Evolutionary conservation across 2,329 filamentous ascomycete genomes (phyloP).

Genomic region (Colletotrichum melonis): DNA sequence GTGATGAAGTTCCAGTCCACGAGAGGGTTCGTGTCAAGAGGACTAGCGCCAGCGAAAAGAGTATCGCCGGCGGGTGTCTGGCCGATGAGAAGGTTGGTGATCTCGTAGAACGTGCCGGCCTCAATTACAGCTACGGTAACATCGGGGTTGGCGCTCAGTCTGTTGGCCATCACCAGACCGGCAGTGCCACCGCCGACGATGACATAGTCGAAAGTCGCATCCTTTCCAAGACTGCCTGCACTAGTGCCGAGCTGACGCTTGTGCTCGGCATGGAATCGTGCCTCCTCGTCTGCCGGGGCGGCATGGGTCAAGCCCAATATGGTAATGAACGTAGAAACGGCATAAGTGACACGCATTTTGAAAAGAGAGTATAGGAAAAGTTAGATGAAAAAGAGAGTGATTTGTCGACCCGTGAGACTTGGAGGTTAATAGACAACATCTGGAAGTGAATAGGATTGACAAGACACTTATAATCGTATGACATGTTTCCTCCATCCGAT

Average conservation of each 20-base stretch:
- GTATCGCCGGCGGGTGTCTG: constrained; percentile 38
- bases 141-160: constrained; percentile 43
- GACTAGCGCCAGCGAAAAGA: constrained; percentile 17
- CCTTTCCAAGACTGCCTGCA: constrained; percentile 18
- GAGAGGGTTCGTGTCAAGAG: constrained; percentile 37
- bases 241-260: constrained; percentile 26
- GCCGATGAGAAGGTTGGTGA: constrained; percentile 41
- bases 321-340: neutral
- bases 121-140: constrained; percentile 51
- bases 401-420: neutral
- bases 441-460: neutral
- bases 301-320: neutral
- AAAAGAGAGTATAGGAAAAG: neutral
- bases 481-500: neutral
- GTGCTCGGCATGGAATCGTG: constrained; percentile 18
- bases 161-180: constrained; percentile 47
- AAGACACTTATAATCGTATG: neutral
- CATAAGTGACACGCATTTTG: constrained; percentile 12
- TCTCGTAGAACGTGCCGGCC: constrained; percentile 48
- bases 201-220: constrained; percentile 36
- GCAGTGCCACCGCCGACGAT: constrained; percentile 54
- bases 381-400: neutral
- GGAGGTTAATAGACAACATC: neutral
- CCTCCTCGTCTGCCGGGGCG: constrained; percentile 16
- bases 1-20: constrained; percentile 46